A percentile compares a stretch with the other conserved stretches of the same genome.
Evolutionary conservation across 805 yeast species (phyloP).

Genomic region (Candida vartiovaarae): DNA sequence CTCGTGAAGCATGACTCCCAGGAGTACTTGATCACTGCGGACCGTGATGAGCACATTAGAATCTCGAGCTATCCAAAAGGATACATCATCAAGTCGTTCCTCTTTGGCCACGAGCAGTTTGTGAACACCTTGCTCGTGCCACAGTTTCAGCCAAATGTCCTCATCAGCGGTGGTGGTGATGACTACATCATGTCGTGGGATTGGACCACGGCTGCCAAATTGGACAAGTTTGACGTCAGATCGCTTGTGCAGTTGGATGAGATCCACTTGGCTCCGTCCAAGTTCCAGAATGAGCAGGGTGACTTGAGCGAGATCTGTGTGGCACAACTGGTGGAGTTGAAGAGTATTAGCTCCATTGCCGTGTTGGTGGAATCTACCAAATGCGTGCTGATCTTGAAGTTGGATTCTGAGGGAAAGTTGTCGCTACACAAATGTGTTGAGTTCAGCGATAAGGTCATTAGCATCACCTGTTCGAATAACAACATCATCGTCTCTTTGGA

Average conservation of each 20-base stretch:
- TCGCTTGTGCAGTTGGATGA: constrained; percentile 36
- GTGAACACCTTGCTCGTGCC: constrained; percentile 62
- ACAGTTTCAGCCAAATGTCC: constrained; percentile 37
- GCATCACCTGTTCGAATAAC: constrained; percentile 27
- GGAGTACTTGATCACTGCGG: constrained; percentile 64
- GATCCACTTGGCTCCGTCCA: constrained; percentile 55
- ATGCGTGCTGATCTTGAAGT: constrained; percentile 28
- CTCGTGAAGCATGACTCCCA: constrained; percentile 38
- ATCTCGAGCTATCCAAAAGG: constrained; percentile 74
- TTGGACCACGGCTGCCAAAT: constrained; percentile 48
- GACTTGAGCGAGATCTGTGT: constrained; percentile 37
- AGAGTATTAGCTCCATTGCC: constrained; percentile 27
- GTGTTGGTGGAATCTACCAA: constrained; percentile 48
- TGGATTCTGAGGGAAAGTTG: constrained; percentile 18
- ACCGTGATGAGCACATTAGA: constrained; percentile 94
- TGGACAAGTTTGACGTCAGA: constrained; percentile 44
- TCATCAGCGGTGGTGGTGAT: constrained; percentile 93
- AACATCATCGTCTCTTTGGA: constrained; percentile 30
- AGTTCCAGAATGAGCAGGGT: constrained; percentile 49
- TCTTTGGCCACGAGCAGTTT: constrained; percentile 83
- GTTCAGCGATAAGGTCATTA: constrained; percentile 24
- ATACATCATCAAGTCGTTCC: constrained; percentile 70
- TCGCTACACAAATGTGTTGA: constrained; percentile 24
- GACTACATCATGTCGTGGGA: constrained; percentile 67
- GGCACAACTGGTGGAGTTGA: constrained; percentile 30